Evolutionary conservation across 2,329 filamentous ascomycete genomes (phyloP), one percentile per base, ranked within the genome.

Genomic region (Colletotrichum eremochloae): DNA sequence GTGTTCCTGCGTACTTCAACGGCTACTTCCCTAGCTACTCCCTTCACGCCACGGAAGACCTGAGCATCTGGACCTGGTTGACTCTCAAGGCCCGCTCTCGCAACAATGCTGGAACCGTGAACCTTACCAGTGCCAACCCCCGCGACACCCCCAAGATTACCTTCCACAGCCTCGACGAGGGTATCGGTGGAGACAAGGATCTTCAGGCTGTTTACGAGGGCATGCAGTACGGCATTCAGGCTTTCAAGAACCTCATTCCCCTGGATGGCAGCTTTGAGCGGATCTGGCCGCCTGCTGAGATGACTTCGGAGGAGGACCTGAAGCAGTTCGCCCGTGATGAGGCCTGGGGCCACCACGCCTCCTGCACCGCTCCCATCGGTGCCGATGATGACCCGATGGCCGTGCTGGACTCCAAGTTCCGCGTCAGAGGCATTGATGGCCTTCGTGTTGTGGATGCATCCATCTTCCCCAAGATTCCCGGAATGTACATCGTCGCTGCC

Each of bases 101-200:
- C 11, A 93, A 93, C 57, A 84, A 86, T 61, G 85, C 85, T 14
- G 92, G 92, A n/a, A 89, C 85, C 1, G 90, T 94, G n/a, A 87
- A 82, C 3, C 84, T 94, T 5, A 84, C 82, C 29, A 91, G 89
- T 0, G 82, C 86, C 0, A 86, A 93, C 76, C 90, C 91, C 0
- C 85, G 86, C 1, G 91, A 93, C 67, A 86, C 87, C 20, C 91
- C 91, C 0, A 79, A 86, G 38, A 91, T 91, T 76, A 85, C 86
- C 77, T 90, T 90, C 82, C 87, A 87, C 76, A 88, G 85, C 76
- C 90, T 84, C 83, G 78, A 80, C 58, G 82, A 81, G 18, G 77
- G 84, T 14, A 15, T 44, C 33, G 85, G 87, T 2, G 82, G 85
- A 8, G 84, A 85, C 14, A 81, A 86, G 77, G 81, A 86, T 57